Percentiles rank a stretch among this genome's conserved stretches.
Evolutionary conservation across 805 yeast genomes (phyloP).

Genomic region (Saturnispora besseyi): DNA sequence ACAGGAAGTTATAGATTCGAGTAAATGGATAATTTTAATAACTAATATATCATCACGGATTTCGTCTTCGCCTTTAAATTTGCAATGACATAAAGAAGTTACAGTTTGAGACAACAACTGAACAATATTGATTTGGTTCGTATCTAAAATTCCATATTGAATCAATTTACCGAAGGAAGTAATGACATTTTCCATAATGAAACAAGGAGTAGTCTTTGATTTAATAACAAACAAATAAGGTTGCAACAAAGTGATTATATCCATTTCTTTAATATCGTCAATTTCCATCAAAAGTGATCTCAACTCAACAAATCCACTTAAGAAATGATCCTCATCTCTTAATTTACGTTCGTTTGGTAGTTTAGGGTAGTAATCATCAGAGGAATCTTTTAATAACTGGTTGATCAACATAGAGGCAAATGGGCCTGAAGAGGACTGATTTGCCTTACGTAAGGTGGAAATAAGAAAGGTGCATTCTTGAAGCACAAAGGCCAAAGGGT

Average conservation of each 20-base stretch:
- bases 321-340: conserved; percentile 44
- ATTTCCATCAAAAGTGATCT: conserved; percentile 59
- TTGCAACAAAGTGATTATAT: conserved; percentile 64
- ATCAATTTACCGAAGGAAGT: conserved; percentile 67
- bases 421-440: conserved; percentile 55
- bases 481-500: conserved; percentile 69
- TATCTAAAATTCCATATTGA: conserved; percentile 56
- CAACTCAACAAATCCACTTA: conserved; percentile 72
- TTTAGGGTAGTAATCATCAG: conserved; percentile 22
- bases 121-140: conserved; percentile 44
- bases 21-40: conserved; percentile 66
- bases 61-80: conserved; percentile 93
- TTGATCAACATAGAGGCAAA: conserved; percentile 82
- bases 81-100: conserved; percentile 79
- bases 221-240: conserved; percentile 82
- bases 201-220: conserved; percentile 78
- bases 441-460: conserved; percentile 81
- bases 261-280: conserved; percentile 45
- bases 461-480: conserved; percentile 83
- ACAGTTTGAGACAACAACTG: conserved; percentile 57
- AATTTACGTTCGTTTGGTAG: conserved; percentile 21
- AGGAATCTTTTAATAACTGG: conserved; percentile 25
- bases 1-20: conserved; percentile 61
- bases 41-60: conserved; percentile 86
- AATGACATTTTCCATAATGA: conserved; percentile 74